Evolutionary conservation across 192 early-diverging fungal species (phyloP), one percentile per base, ranked within the genome.

Genomic region (Umbelopsis sp.): DNA sequence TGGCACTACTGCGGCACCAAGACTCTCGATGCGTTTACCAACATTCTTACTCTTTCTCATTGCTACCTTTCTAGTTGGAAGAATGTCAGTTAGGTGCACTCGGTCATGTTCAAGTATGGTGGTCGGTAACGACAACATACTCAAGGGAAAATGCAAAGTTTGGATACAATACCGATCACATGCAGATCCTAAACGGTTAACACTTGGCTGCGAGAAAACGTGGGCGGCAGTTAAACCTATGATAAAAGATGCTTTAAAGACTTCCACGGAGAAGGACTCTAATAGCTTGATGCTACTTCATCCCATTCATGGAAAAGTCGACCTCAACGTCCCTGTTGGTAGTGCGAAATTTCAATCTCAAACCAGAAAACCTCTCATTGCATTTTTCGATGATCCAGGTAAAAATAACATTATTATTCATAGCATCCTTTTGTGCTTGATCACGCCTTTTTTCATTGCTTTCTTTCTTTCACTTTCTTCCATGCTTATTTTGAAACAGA

Each of bases 311-410:
- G 56, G 56, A 34, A 62, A 62, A 62, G 56, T 62, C 4, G 56
- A 62, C 56, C 56, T 34, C 3, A 11, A 29, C 14, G 0, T 26
- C 2, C 26, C 26, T 11, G 20, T 62, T 6, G 56, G 56, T 62
- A 26, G 29, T 41, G 8, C 38, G 31, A 10, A 32, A n/a, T 62
- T 29, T 62, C 56, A 34, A 29, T 62, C 56, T 16, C 56, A 62
- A 20, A 26, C 34, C 31, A 22, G 29, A 11, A 10, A 32, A 12
- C 56, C 56, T 4, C 31, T 62, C 29, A 32, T 62, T 62, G 56
- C 56, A 62, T 62, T 62, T 36, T 34, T 34, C 26, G 56, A 62
- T 32, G 56, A 62, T 29, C 56, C 56, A 62, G 56, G 56, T 62
- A 62, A 62, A 10, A n/a, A n/a, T n/a, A n/a, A 20, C 26, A 22